A percentile compares a stretch with the other conserved stretches of the same genome.
Conservation (phyloP, 2,329 filamentous ascomycete genomes). For the Epicoccum sorghinum region DNA sequence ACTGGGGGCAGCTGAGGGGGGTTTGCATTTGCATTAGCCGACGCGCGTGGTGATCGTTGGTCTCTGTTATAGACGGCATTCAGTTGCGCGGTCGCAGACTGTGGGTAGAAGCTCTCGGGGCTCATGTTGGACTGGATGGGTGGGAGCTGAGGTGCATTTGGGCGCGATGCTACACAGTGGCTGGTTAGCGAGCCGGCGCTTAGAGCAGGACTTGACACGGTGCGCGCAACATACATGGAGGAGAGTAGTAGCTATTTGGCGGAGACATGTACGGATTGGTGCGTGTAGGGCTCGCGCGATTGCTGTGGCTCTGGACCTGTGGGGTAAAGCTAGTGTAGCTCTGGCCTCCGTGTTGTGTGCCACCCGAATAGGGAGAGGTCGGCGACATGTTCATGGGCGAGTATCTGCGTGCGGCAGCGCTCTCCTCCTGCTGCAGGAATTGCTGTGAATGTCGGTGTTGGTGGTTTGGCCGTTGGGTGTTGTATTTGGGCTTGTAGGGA, state of each 20-base stretch:
- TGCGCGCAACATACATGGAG: conserved; percentile 56
- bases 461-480: conserved; percentile 75
- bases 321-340: conserved; percentile 52
- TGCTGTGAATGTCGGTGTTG: conserved; percentile 79
- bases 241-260: conserved; percentile 64
- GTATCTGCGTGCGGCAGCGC: conserved; percentile 86
- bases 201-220: conserved; percentile 10
- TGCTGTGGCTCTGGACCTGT: conserved; percentile 50
- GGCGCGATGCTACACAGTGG: conserved; percentile 48
- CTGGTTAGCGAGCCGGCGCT: conserved; percentile 30
- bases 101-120: conserved; percentile 73
- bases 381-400: conserved; percentile 95
- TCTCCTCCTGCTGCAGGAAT: conserved; percentile 73
- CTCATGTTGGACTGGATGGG: conserved; percentile 74
- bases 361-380: conserved; percentile 75
- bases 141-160: conserved; percentile 72
- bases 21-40: conserved; percentile 53
- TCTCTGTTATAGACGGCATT: conserved; percentile 69
- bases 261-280: conserved; percentile 64
- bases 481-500: conserved; percentile 84
- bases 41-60: conserved; percentile 55
- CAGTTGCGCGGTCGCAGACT: conserved; percentile 71
- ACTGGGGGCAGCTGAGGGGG: conserved; percentile 53
- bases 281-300: conserved; percentile 80
- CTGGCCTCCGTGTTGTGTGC: conserved; percentile 58